Conservation (phyloP, 257 asterid genomes). For the Thymus mandschuricus region DNA sequence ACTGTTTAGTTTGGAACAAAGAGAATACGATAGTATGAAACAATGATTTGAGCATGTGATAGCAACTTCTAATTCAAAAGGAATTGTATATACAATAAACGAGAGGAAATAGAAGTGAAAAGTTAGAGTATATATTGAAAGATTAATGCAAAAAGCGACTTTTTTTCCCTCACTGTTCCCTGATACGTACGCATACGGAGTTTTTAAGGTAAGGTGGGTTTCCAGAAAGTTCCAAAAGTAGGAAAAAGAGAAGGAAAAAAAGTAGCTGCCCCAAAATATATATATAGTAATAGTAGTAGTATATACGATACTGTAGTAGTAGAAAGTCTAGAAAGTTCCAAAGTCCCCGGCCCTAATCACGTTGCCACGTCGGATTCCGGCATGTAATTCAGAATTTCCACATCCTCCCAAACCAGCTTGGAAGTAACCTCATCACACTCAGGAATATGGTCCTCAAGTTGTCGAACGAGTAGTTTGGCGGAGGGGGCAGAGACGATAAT, state of each 20-base stretch:
- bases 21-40: too few species aligned
- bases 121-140: too few species aligned
- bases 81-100: neutral
- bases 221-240: slow-evolving; percentile 25
- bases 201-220: too few species aligned
- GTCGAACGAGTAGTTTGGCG: slow-evolving; percentile 49
- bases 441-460: slow-evolving; percentile 88
- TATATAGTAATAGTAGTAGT: slow-evolving; percentile 18
- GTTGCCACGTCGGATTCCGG: slow-evolving; percentile 50
- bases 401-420: slow-evolving; percentile 72
- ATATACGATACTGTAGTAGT: slow-evolving; percentile 36
- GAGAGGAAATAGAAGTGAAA: neutral
- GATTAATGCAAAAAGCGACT: neutral
- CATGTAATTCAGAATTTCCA: slow-evolving; percentile 49
- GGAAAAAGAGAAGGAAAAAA: slow-evolving; percentile 10
- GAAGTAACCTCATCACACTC: slow-evolving; percentile 73
- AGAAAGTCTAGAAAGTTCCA: slow-evolving; percentile 21
- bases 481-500: slow-evolving; percentile 93
- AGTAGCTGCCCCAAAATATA: slow-evolving; percentile 27
- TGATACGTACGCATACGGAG: slow-evolving; percentile 18
- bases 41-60: too few species aligned
- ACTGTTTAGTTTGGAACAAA: too few species aligned
- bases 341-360: slow-evolving; percentile 18
- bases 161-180: neutral
- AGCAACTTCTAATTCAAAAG: too few species aligned